Evolutionary conservation across 1,284 basidiomycete genomes (phyloP), one percentile per base, ranked within the genome.

Genomic region (Sparassis latifolia): DNA sequence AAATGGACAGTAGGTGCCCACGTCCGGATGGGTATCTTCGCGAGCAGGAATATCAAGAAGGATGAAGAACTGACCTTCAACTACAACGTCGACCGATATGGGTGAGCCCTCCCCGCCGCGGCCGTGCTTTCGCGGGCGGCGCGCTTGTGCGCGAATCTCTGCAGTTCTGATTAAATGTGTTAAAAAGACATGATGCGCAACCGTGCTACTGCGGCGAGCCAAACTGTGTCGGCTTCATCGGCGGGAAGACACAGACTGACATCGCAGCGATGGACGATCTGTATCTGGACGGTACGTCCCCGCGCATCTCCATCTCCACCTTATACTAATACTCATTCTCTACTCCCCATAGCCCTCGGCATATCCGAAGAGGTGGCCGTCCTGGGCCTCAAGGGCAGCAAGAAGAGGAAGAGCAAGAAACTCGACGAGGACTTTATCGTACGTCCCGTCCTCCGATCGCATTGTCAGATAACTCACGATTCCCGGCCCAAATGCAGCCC

Each of bases 11-110:
- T 99, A 10, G 96, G 92, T 7, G 75, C 82, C 33, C 82, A 89
- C 58, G 85, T 99, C 59, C 86, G 96, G 33, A 99, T 98, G 97
- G 96, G 96, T 45, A 98, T 99, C 60, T 99, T 99, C 64, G 85
- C 96, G 29, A 95, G 89, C 64, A 79, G 96, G 52, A 68, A 80
- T 54, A 89, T 99, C 58, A 68, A 77, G 63, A 80, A 82, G 63
- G 72, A 92, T 56, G 97, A 99, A 66, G 97, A 99, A 70, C 72
- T 99, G 56, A 99, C 96, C 0, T 99, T 99, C 76, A 98, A 99
- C 70, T 99, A 99, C 69, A 99, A 99, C 64, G 97, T 99, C 43
- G 97, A 99, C 68, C 90, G 97, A 52, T 99, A 99, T 66, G 96
- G 96, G 92, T 94, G 56, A 52, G 86, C 75, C 5, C 2, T 20